Percentiles rank a stretch among this genome's conserved stretches.
These are phyloP conservation scores for Metroxylon sagu DNA, from an alignment of 176 grass and related monocot species.

Conservation along the genomic window DNA sequence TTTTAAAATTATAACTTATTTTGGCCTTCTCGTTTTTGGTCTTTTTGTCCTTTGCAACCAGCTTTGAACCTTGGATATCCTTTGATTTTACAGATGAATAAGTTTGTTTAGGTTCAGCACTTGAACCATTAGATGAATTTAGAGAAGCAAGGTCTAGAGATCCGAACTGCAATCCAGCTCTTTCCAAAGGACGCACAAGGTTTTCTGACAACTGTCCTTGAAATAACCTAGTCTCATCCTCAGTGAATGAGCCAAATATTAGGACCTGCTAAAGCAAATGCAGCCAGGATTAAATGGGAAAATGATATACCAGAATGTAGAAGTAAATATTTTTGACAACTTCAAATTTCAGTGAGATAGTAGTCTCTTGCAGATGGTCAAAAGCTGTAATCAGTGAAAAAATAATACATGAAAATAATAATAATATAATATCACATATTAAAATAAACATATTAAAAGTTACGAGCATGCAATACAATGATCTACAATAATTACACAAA, in stretches of 20 bases:
- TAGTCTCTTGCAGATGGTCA: too few relatives aligned
- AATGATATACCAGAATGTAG: too few relatives aligned
- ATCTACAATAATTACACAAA: too few relatives aligned
- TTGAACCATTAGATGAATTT: slow-evolving; percentile 28
- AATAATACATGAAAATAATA: too few relatives aligned
- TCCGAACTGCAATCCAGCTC: slow-evolving; percentile 58
- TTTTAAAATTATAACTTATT: slow-evolving; percentile 18
- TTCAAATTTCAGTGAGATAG: too few relatives aligned
- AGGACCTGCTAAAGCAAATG: slow-evolving; percentile 38
- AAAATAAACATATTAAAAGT: too few relatives aligned
- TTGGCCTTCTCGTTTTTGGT: slow-evolving; percentile 20
- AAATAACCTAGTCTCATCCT: slow-evolving; percentile 61
- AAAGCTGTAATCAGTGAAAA: too few relatives aligned
- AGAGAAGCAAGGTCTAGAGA: slow-evolving; percentile 52
- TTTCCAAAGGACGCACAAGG: slow-evolving; percentile 17
- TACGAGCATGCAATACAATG: too few relatives aligned
- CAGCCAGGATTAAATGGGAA: too few relatives aligned
- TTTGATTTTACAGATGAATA: slow-evolving; percentile 35
- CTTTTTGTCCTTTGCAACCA: slow-evolving; percentile 15
- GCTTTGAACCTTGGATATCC: slow-evolving; percentile 5
- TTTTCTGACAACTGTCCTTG: slow-evolving; percentile 21
- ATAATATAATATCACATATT: too few relatives aligned
- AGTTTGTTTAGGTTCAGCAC: slow-evolving; percentile 14
- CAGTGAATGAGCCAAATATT: slow-evolving; percentile 70
- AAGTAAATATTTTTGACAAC: too few relatives aligned